Evolutionary conservation across 768 basidiomycete genomes (phyloP).

Genomic region (Xanthoconium stramineum): DNA sequence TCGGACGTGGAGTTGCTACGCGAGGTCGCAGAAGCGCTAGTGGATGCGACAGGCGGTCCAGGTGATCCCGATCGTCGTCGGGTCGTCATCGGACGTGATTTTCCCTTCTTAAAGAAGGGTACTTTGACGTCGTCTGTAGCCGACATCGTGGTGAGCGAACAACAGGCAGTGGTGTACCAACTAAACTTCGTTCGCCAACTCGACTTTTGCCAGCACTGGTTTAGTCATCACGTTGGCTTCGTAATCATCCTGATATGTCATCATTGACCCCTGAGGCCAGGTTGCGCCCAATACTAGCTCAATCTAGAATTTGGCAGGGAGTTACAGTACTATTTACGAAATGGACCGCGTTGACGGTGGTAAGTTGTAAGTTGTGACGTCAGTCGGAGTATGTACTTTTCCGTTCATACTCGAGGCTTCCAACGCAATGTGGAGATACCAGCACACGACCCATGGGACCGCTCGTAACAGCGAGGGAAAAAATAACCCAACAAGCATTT

Average conservation of each 20-base stretch:
- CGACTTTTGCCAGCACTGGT: not conserved
- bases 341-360: not conserved
- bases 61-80: slow-evolving; percentile 70
- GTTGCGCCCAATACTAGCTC: no score
- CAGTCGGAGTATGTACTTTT: not conserved
- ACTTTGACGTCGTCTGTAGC: slow-evolving; percentile 47
- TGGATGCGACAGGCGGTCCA: slow-evolving; percentile 35
- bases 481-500: not conserved
- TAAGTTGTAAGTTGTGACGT: not conserved
- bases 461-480: not conserved
- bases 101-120: slow-evolving; percentile 88
- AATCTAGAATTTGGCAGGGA: not conserved
- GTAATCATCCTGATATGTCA: slow-evolving; percentile 14
- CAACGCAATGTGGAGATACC: no score
- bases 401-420: not conserved
- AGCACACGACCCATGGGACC: not conserved
- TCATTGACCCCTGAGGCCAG: slow-evolving; percentile 1
- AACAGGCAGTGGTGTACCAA: not conserved
- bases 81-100: slow-evolving; percentile 68
- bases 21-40: slow-evolving; percentile 26
- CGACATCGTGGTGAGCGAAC: slow-evolving; percentile 27
- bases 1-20: slow-evolving; percentile 40
- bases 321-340: not conserved
- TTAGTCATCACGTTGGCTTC: slow-evolving; percentile 18
- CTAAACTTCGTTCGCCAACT: not conserved